Evolutionary conservation across 2,329 filamentous ascomycete species (phyloP), one percentile per base, ranked within the genome.

Genomic region (Pyricularia pennisetigena): DNA sequence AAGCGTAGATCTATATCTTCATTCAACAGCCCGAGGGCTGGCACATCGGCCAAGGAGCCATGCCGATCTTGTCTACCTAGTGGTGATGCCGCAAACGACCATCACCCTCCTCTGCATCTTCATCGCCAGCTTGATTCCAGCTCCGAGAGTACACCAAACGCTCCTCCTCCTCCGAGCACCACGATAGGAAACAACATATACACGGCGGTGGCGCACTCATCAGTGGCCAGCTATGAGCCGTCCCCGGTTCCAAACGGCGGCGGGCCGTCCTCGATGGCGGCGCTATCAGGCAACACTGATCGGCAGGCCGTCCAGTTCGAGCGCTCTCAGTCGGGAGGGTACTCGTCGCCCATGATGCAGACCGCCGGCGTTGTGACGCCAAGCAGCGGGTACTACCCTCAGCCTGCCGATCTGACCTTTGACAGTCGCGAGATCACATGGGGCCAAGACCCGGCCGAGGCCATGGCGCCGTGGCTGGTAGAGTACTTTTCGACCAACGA

Each of bases 391-490:
- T 62, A 67, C 29, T 57, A 54, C 12, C 10, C 30, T 23, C 65
- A 67, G 20, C 54, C 75, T 68, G 78, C 80, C 70, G 79, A 84
- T 64, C 78, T 79, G 71, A 88, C 90, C 70, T 91, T 94, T 71
- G 88, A 92, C 74, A 90, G 87, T 69, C 90, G 92, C 71, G 90
- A 94, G 71, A 87, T 94, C 41, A 94, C 71, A 90, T 94, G 82
- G 86, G 85, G 28, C 4, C 78, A 93, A 23, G 88, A 87, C 0
- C 70, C 83, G 57, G 85, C 87, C 20, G 89, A 92, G 62, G 85
- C 92, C 78, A 86, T 90, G 82, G 87, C 88, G 0, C 78, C 78
- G 3, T 94, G 90, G 89, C 80, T 93, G 41, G 41, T 54, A 12
- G 90, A 92, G 72, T 91, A 91, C 69, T 79, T 93, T 7, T 89